These are phyloP conservation scores for Apiotrichum akiyoshidainum DNA, from an alignment of 1,284 basidiomycete genomes.

Conservation along the genomic window DNA sequence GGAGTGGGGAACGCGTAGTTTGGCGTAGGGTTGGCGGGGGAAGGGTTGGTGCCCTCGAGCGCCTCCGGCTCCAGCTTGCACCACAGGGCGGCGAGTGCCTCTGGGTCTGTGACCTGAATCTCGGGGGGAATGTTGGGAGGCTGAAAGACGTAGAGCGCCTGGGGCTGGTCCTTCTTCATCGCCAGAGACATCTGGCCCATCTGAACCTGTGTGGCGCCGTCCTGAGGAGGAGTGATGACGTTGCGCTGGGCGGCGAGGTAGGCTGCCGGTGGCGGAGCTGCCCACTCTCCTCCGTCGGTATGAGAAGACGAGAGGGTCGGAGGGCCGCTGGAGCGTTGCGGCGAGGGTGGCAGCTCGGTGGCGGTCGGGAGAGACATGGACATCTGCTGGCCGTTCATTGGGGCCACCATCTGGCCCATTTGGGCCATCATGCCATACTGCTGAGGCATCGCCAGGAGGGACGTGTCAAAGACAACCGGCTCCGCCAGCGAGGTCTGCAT, in stretches of 20 bases:
- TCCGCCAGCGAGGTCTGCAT: background rate
- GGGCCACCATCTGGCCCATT: background rate
- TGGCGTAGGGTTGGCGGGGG: background rate
- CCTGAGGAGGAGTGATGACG: background rate
- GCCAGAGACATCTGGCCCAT: background rate
- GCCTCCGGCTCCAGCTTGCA: constrained; percentile 13
- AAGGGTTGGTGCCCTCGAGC: background rate
- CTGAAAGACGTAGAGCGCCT: constrained; percentile 1
- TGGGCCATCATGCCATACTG: background rate
- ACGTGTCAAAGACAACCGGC: constrained; percentile 1
- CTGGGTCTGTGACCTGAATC: constrained; percentile 4
- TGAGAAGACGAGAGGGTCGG: background rate
- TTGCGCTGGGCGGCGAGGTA: background rate
- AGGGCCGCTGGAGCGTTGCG: background rate
- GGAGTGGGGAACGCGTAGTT: constrained; percentile 1
- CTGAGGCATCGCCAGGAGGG: background rate
- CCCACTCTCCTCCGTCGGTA: background rate
- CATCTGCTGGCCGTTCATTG: background rate
- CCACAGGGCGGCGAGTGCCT: constrained; percentile 21
- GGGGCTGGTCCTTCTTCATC: background rate
- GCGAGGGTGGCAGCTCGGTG: background rate
- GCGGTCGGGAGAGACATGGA: background rate
- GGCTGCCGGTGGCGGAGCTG: background rate
- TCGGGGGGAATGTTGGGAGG: background rate
- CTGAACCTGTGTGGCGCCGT: background rate